Percentiles rank a stretch among this genome's conserved stretches.
These are phyloP conservation scores for Cladorrhinum sp. DNA, from an alignment of 2,329 filamentous ascomycete genomes.

Conservation along the genomic window DNA sequence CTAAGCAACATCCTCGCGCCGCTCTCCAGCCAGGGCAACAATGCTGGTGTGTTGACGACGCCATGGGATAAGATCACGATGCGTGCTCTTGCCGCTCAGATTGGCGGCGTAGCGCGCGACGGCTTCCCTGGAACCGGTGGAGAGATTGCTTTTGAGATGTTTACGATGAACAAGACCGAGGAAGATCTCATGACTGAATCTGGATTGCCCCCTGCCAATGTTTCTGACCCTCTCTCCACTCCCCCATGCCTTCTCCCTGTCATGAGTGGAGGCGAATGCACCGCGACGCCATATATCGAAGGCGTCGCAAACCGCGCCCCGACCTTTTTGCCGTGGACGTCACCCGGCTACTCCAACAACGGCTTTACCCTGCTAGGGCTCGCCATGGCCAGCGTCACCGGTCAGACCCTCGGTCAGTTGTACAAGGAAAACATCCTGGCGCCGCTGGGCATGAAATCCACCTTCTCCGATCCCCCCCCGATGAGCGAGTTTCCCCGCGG, in stretches of 20 bases:
- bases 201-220: slow-evolving; percentile 7
- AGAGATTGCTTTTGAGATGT: slow-evolving; percentile 5
- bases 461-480: slow-evolving; percentile 23
- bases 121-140: slow-evolving; percentile 22
- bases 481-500: slow-evolving; percentile 17
- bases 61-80: slow-evolving; percentile 36
- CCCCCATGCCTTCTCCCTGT: slow-evolving; percentile 15
- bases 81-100: slow-evolving; percentile 33
- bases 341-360: slow-evolving; percentile 28
- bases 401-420: slow-evolving; percentile 18
- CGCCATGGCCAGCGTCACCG: slow-evolving; percentile 24
- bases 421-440: slow-evolving; percentile 25
- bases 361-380: slow-evolving; percentile 28
- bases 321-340: slow-evolving; percentile 25
- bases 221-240: slow-evolving; percentile 11
- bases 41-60: slow-evolving; percentile 12
- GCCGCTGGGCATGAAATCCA: slow-evolving; percentile 24
- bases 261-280: slow-evolving; percentile 20
- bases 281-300: slow-evolving; percentile 25
- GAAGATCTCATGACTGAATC: neutral
- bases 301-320: slow-evolving; percentile 28
- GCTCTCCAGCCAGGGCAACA: slow-evolving; percentile 22
- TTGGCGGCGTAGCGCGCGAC: slow-evolving; percentile 31
- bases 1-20: slow-evolving; percentile 33
- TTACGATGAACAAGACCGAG: neutral